Percentiles rank a stretch among this genome's conserved stretches.
Evolutionary conservation across 371 early-diverging fungal genomes (phyloP).

Genomic region (Cokeromyces recurvatus): DNA sequence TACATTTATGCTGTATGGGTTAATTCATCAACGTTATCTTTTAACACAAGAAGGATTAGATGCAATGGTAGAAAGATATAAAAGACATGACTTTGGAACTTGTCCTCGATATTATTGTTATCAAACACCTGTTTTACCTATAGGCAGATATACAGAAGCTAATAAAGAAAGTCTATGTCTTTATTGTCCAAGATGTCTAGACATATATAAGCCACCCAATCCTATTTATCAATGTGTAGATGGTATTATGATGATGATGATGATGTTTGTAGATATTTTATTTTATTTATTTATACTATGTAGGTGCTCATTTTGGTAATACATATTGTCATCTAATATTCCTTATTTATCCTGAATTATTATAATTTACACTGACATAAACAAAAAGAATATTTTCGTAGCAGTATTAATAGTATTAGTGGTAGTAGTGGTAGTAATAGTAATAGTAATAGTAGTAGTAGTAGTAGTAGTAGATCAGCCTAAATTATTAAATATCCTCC

Average conservation of each 20-base stretch:
- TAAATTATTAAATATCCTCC: too few relatives aligned
- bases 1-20: constrained; percentile 69
- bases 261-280: neutral
- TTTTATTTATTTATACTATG: constrained; percentile 2
- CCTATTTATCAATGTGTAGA: constrained; percentile 76
- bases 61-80: constrained; percentile 76
- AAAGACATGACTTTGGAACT: constrained; percentile 76
- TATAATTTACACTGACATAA: too few relatives aligned
- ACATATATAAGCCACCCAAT: constrained; percentile 81
- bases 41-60: constrained; percentile 73
- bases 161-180: constrained; percentile 62
- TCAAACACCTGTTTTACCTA: constrained; percentile 72
- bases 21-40: constrained; percentile 83
- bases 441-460: too few relatives aligned
- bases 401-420: too few relatives aligned
- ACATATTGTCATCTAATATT: constrained; percentile 94
- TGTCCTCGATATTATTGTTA: constrained; percentile 84
- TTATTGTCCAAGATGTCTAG: constrained; percentile 83
- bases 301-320: constrained; percentile 93
- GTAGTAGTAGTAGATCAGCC: too few relatives aligned
- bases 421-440: too few relatives aligned
- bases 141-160: constrained; percentile 73
- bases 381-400: too few relatives aligned
- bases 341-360: constrained; percentile 73
- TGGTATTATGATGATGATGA: constrained; percentile 54